These are phyloP conservation scores for Jackrogersella multiformis DNA, from an alignment of 495 filamentous ascomycete genomes.

Conservation along the genomic window DNA sequence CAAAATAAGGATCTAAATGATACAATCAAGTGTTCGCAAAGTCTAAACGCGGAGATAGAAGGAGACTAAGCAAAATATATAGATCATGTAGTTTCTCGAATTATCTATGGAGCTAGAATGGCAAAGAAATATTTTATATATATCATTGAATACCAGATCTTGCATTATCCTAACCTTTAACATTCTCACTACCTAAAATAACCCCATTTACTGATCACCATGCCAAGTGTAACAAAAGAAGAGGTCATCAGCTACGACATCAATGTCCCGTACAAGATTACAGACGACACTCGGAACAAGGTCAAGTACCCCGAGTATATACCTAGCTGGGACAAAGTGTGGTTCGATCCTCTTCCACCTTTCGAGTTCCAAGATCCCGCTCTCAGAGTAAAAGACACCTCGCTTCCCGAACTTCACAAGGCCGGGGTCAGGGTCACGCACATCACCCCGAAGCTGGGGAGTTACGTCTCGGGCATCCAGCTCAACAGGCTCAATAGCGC, in stretches of 20 bases:
- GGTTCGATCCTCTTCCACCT: not conserved
- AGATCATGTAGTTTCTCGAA: not conserved
- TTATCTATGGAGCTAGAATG: not conserved
- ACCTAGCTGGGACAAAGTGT: not conserved
- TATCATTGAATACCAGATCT: not conserved
- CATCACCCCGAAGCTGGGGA: not conserved
- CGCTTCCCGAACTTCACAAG: not conserved
- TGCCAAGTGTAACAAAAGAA: constrained; percentile 1
- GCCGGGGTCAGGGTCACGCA: not conserved
- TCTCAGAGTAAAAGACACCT: not conserved
- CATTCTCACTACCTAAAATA: not conserved
- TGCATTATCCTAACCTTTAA: not conserved
- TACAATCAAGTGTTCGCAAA: not conserved
- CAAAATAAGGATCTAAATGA: not conserved
- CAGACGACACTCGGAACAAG: not conserved
- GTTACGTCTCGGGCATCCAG: not conserved
- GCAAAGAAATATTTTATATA: not conserved
- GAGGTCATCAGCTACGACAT: constrained; percentile 7
- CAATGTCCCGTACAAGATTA: constrained; percentile 2
- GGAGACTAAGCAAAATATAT: not conserved
- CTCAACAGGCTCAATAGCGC: not conserved
- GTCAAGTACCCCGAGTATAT: constrained; percentile 1
- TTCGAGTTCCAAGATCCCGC: not conserved
- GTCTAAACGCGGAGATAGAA: not conserved
- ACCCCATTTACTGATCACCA: not conserved